These are phyloP conservation scores for Strobilomyces dryophilus DNA, from an alignment of 768 basidiomycete species.

Conservation along the genomic window DNA sequence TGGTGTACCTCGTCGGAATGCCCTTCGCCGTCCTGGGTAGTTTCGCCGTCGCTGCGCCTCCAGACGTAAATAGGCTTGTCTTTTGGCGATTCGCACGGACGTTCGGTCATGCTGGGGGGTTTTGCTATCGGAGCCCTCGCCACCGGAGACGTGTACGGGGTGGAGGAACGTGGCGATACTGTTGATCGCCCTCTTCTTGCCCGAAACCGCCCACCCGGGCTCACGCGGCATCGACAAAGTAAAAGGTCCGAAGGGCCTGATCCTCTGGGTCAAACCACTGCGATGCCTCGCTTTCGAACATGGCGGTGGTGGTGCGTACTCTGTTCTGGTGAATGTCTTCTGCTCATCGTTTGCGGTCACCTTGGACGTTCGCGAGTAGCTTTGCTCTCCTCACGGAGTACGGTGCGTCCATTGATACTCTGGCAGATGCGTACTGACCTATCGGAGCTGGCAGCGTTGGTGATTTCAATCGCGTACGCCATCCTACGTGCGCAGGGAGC, in stretches of 20 bases:
- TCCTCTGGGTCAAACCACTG: too few species aligned
- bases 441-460: slow-evolving; percentile 29
- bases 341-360: neutral
- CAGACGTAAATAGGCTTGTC: slow-evolving; percentile 45
- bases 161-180: slow-evolving; percentile 55
- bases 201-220: slow-evolving; percentile 66
- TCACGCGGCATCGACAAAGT: slow-evolving; percentile 50
- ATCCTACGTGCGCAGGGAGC: slow-evolving; percentile 39
- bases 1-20: slow-evolving; percentile 54
- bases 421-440: neutral
- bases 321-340: neutral
- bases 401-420: slow-evolving; percentile 28
- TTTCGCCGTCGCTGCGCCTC: slow-evolving; percentile 51
- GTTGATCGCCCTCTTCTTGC: slow-evolving; percentile 44
- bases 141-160: slow-evolving; percentile 62
- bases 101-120: slow-evolving; percentile 53
- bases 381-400: slow-evolving; percentile 26
- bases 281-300: too few species aligned
- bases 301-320: slow-evolving; percentile 47
- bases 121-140: slow-evolving; percentile 54
- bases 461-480: slow-evolving; percentile 63
- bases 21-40: slow-evolving; percentile 59
- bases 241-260: slow-evolving; percentile 16
- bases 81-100: slow-evolving; percentile 64
- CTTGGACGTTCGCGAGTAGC: slow-evolving; percentile 39